phyloP scores from a whole-genome alignment of 2,329 filamentous ascomycete species.

The Alternaria longipes region DNA sequence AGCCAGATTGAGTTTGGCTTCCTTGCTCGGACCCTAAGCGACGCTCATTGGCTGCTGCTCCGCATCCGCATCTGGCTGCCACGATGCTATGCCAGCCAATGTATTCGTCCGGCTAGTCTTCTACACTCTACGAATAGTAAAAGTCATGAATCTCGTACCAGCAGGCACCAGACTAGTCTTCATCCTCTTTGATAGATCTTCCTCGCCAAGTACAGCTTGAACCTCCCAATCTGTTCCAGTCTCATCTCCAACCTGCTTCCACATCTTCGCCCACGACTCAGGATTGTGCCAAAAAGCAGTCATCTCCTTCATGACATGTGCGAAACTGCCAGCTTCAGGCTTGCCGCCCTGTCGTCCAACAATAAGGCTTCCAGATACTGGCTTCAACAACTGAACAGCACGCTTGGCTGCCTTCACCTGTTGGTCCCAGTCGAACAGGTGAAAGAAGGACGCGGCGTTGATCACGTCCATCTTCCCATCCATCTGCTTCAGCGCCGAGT shows the following conservation, averaged over 20 bases:
- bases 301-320: slow-evolving; percentile 24
- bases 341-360: slow-evolving; percentile 53
- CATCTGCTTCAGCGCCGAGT: slow-evolving; percentile 46
- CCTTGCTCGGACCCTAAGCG: slow-evolving; percentile 36
- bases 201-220: slow-evolving; percentile 38
- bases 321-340: slow-evolving; percentile 38
- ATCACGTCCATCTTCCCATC: slow-evolving; percentile 55
- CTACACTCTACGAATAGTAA: slow-evolving; percentile 37
- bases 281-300: slow-evolving; percentile 50
- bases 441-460: slow-evolving; percentile 55
- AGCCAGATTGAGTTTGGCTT: slow-evolving; percentile 46
- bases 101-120: not conserved
- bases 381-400: slow-evolving; percentile 46
- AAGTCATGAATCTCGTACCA: slow-evolving; percentile 39
- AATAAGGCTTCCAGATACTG: slow-evolving; percentile 47
- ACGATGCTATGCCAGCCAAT: not conserved
- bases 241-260: slow-evolving; percentile 52
- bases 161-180: slow-evolving; percentile 32
- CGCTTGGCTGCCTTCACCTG: slow-evolving; percentile 51
- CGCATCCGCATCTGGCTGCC: not conserved
- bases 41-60: slow-evolving; percentile 32
- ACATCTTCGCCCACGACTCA: slow-evolving; percentile 50
- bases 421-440: slow-evolving; percentile 54
- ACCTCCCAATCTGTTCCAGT: slow-evolving; percentile 50
- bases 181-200: slow-evolving; percentile 32